Conservation (phyloP, 1,284 basidiomycete genomes). For the Ceratobasidium theobromae region DNA sequence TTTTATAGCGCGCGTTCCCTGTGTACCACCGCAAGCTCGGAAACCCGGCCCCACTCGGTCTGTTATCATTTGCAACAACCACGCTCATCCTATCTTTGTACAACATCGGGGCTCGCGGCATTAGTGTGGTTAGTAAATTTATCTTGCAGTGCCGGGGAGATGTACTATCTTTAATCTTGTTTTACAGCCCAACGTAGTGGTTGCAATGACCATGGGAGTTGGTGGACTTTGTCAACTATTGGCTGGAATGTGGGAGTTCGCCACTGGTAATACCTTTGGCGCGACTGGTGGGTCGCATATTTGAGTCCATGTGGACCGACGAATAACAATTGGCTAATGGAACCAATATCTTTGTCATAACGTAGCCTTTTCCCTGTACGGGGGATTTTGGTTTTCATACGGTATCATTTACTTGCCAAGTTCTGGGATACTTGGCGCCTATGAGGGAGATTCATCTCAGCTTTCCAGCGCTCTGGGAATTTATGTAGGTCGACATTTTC, state of each 20-base stretch:
- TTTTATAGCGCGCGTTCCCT: constrained; percentile 12
- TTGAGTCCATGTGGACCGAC: background rate
- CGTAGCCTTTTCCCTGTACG: constrained; percentile 79
- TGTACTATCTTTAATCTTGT: constrained; percentile 51
- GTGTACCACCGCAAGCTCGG: constrained; percentile 44
- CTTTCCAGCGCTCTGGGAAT: constrained; percentile 35
- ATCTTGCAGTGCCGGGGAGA: constrained; percentile 47
- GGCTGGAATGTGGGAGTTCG: constrained; percentile 82
- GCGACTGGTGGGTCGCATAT: constrained; percentile 55
- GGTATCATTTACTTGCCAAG: constrained; percentile 65
- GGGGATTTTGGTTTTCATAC: constrained; percentile 83
- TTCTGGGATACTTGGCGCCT: constrained; percentile 35
- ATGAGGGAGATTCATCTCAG: constrained; percentile 23
- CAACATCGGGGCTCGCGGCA: constrained; percentile 44
- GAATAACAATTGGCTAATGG: constrained; percentile 35
- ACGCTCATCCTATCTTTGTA: constrained; percentile 51
- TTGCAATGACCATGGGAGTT: constrained; percentile 80
- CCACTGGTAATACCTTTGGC: constrained; percentile 68
- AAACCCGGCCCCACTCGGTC: constrained; percentile 53
- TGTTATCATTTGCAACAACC: constrained; percentile 47
- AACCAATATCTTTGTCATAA: background rate
- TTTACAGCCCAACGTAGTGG: constrained; percentile 66
- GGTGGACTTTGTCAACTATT: constrained; percentile 81
- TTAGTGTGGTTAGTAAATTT: constrained; percentile 38
- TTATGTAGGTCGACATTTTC: constrained; percentile 29